Conservation (phyloP, 768 basidiomycete species). For the Fomitopsis serialis region DNA sequence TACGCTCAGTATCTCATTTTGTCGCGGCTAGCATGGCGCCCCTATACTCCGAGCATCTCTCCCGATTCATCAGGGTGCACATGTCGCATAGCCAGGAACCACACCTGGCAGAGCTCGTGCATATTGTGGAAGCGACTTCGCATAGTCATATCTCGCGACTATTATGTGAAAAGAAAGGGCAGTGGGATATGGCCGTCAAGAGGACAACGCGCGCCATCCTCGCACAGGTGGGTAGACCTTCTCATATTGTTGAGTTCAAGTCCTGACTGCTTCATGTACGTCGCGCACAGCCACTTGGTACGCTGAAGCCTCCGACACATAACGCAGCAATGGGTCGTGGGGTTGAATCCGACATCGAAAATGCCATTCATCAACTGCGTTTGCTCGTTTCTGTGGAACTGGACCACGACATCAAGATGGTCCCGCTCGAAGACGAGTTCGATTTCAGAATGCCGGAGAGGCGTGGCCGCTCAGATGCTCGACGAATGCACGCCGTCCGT, state of each 20-base stretch:
- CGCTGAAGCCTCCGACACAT: not conserved
- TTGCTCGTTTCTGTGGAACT: not conserved
- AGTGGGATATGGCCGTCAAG: too few species aligned
- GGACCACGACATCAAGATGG: not conserved
- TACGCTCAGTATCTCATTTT: not conserved
- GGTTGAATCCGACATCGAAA: not conserved
- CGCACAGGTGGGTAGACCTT: too few species aligned
- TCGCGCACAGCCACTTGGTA: not conserved
- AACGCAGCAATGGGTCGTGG: not conserved
- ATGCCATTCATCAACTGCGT: not conserved
- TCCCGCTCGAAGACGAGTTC: not conserved
- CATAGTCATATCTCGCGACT: not conserved
- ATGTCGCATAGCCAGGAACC: not conserved
- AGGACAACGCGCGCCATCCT: too few species aligned
- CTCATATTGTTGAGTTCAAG: too few species aligned
- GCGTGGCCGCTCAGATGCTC: not conserved
- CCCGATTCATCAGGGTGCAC: not conserved
- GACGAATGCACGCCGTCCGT: conserved; percentile 3
- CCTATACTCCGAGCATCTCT: not conserved
- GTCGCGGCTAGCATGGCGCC: not conserved
- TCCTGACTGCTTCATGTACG: too few species aligned
- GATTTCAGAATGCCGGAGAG: not conserved
- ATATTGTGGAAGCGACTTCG: not conserved
- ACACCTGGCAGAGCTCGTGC: not conserved
- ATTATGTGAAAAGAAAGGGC: too few species aligned